These are phyloP conservation scores for Solanum bulbocastanum DNA, from an alignment of 257 asterid species.

Conservation along the genomic window DNA sequence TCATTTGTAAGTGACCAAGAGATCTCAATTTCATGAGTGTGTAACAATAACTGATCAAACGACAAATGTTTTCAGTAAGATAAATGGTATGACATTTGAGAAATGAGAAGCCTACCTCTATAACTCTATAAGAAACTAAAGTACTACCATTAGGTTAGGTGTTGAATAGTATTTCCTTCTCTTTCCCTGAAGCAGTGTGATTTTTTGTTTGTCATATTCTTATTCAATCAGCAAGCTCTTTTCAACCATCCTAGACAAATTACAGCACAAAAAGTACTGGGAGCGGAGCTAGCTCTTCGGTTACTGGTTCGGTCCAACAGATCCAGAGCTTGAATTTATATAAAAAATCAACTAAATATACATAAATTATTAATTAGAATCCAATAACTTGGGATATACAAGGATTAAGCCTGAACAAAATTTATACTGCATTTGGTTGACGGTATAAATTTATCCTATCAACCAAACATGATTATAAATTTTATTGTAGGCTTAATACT, in stretches of 20 bases:
- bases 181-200: background rate
- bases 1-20: background rate
- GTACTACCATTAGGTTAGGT: background rate
- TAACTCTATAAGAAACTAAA: background rate
- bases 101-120: background rate
- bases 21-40: background rate
- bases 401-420: background rate
- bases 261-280: background rate
- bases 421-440: background rate
- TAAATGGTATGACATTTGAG: background rate
- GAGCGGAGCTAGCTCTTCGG: background rate
- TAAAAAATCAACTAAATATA: background rate
- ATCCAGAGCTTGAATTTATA: background rate
- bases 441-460: background rate
- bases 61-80: background rate
- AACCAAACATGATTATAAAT: background rate
- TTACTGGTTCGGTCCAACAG: background rate
- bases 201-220: background rate
- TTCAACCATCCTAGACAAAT: background rate
- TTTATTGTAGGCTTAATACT: background rate
- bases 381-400: background rate
- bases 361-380: background rate
- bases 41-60: background rate
- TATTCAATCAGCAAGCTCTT: background rate
- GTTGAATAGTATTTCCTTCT: background rate